A percentile compares a stretch with the other conserved stretches of the same genome.
Evolutionary conservation across 305 asterid genomes (phyloP).

Genomic region (Fraxinus paxiana): DNA sequence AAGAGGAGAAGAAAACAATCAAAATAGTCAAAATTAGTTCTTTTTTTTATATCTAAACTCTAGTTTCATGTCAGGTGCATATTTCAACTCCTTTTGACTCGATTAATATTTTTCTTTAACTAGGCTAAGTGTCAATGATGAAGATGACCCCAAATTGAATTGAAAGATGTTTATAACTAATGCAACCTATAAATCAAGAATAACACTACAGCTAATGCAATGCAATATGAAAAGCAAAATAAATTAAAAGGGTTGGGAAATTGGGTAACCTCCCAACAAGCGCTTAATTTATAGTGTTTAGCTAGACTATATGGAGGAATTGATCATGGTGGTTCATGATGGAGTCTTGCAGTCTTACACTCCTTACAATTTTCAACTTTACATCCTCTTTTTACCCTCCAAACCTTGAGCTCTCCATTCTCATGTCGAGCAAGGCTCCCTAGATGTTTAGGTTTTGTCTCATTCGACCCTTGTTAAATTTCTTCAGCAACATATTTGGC

Average conservation of each 20-base stretch:
- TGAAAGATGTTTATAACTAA: too few species aligned
- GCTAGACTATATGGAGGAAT: background rate
- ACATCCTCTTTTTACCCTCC: background rate
- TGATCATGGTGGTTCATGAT: background rate
- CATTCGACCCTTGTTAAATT: background rate
- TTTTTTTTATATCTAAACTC: too few species aligned
- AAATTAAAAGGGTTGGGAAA: too few species aligned
- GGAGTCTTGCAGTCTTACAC: background rate
- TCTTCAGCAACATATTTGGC: background rate
- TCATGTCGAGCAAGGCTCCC: background rate
- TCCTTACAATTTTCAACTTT: background rate
- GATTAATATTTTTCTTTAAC: background rate
- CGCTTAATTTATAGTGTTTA: too few species aligned
- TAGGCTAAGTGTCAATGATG: background rate
- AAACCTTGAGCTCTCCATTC: background rate
- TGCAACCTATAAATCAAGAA: background rate
- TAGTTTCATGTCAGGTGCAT: background rate
- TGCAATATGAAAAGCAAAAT: too few species aligned
- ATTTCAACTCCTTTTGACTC: background rate
- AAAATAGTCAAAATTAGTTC: background rate
- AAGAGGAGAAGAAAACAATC: background rate
- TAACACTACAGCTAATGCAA: background rate
- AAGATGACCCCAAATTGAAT: background rate
- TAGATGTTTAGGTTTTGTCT: too few species aligned
- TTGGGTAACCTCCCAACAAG: background rate